Base-by-base conservation (phyloP, 140 eudicot species). In the Ambrosia hybrid region DNA sequence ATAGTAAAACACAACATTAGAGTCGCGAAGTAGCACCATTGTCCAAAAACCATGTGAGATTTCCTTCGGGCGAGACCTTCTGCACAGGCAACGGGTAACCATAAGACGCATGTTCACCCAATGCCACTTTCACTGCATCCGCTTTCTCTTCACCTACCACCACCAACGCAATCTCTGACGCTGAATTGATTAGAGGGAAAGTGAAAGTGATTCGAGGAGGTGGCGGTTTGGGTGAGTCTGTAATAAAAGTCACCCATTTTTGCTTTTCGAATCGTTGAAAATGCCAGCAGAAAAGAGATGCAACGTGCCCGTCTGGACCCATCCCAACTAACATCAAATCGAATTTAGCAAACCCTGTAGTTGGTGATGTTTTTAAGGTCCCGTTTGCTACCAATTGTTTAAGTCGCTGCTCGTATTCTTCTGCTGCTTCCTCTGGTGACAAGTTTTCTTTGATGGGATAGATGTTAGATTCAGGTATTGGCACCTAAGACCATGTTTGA, bases 231-330 rank as follows among this genome's bases (percentile, higher is more conserved):
- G 89, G 89, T 33, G 89, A 84, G 57, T 77, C 77, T 37, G 51
- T 74, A 14, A 84, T 74, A 69, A 73, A 81, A 3, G 89, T 81
- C 49, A 84, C 85, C 89, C 85, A 84, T 36, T 68, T 76, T 13
- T 78, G 33, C 67, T 81, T 75, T 56, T 77, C 85, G 8, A 68
- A 67, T 0, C 79, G 79, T 5, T 62, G 83, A 49, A 79, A 79
- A 30, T 84, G 81, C 77, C 81, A 73, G 55, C 83, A 73, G 62
- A 84, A 84, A 3, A 84, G 80, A 2, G 89, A 84, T 41, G 89
- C 89, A 5, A 81, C 78, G 33, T 84, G 89, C 21, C 89, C 85
- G 3, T 84, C 85, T 6, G 83, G 85, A 11, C 89, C 89, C 85
- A 84, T 81, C 17, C 89, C 89, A 8, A 78, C 53, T 70, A 41